Base-by-base conservation (phyloP, 2,329 filamentous ascomycete species). In the Monilinia vaccinii-corymbosi region DNA sequence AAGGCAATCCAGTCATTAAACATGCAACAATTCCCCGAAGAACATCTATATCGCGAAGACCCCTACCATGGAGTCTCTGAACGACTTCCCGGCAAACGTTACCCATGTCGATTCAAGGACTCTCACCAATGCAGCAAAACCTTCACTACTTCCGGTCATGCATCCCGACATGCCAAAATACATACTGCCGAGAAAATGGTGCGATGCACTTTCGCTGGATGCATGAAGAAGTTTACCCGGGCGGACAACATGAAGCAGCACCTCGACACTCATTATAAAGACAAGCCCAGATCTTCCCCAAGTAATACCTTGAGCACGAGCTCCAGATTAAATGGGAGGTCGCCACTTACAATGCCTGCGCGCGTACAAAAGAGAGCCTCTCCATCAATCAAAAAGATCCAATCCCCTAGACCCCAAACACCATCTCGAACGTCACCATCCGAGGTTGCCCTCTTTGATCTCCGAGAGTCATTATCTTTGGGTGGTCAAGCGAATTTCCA, bases 211-310 rank as follows among this genome's bases (percentile, higher is more conserved):
- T 88, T 81, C 68, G 75, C 79, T 0, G 86, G 86, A 62, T 92
- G 88, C 76, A 81, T 83, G 73, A 91, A 91, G 75, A 88, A 87
- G 69, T 92, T 92, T 68, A 91, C 87, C 13, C 86, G 88, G 64
- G 85, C 87, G 67, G 88, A 92, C 78, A 92, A 92, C 77, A 92
- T 92, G 88, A 90, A 91, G 78, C 88, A 91, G 75, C 88, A 92
- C 69, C 80, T 89, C 34, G 83, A 89, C 68, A 91, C 88, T 0
- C 88, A 92, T 72, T 86, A 82, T 74, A 85, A 85, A 73, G 80
- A 84, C 23, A 60, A 56, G 58, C 49, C 58, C 6, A 40, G 44
- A 45, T 55, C 57, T 14, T 45, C 56, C 23, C 32, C 56, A 36
- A n/a, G 42, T 16, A 40, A 13, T 36, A 31, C 34, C 48, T 16